Conservation (phyloP, 2,329 filamentous ascomycete genomes). For the Mycocentrospora acerina region DNA sequence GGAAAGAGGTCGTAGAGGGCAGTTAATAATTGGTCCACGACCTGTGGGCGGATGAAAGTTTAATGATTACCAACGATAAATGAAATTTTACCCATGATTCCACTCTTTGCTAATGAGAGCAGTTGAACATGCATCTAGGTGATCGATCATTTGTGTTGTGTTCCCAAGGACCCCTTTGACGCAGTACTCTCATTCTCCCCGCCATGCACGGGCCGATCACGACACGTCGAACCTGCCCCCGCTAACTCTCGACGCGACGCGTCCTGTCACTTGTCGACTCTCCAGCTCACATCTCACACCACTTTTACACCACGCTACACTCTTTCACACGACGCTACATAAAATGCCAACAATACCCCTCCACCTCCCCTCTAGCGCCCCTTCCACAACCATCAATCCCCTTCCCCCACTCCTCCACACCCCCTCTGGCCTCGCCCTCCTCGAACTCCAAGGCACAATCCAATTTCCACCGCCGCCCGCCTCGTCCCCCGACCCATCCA, state of each 20-base stretch:
- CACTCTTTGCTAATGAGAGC: too few relatives aligned
- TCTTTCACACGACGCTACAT: constrained; percentile 6
- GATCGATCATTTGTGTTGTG: too few relatives aligned
- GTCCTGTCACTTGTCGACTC: constrained; percentile 2
- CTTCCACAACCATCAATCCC: constrained; percentile 50
- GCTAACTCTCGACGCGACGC: constrained; percentile 13
- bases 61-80: not conserved
- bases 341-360: constrained; percentile 36
- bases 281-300: not conserved
- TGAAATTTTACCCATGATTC: not conserved
- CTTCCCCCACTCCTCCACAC: constrained; percentile 85
- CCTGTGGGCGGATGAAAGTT: constrained; percentile 1
- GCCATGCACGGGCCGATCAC: constrained; percentile 5
- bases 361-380: constrained; percentile 11
- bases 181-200: constrained; percentile 9
- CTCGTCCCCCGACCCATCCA: constrained; percentile 37
- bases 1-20: constrained; percentile 46
- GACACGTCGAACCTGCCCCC: constrained; percentile 14
- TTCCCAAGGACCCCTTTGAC: too few relatives aligned
- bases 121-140: too few relatives aligned
- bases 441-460: constrained; percentile 91
- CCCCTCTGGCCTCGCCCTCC: constrained; percentile 81
- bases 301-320: not conserved
- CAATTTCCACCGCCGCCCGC: constrained; percentile 60
- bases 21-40: not conserved